phyloP scores from a whole-genome alignment of 768 basidiomycete species.

The Tremella fuciformis region DNA sequence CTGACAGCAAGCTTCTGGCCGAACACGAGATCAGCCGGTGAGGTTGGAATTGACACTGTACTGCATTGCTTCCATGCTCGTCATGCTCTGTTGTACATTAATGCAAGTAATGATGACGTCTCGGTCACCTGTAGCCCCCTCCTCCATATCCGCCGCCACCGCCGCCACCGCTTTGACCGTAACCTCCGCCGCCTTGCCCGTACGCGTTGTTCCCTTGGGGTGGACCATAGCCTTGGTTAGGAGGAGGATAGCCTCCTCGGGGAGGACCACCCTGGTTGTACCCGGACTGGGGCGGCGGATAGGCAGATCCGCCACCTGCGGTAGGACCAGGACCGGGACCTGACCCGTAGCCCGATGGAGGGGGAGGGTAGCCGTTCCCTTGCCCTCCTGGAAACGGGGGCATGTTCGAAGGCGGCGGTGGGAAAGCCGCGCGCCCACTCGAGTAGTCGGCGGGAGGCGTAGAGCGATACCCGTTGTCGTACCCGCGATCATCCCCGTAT shows the following conservation, averaged over 20 bases:
- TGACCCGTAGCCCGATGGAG: slow-evolving; percentile 4
- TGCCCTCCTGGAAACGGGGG: not conserved
- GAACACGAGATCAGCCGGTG: slow-evolving; percentile 69
- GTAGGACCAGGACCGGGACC: slow-evolving; percentile 3
- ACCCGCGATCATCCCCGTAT: not conserved
- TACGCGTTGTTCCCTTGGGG: slow-evolving; percentile 1
- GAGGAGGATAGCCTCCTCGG: slow-evolving; percentile 13
- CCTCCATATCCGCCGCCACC: slow-evolving; percentile 6
- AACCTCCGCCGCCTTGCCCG: slow-evolving; percentile 12
- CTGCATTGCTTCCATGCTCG: slow-evolving; percentile 5
- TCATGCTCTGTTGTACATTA: slow-evolving; percentile 15
- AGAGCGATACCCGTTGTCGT: not conserved
- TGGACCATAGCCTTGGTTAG: slow-evolving; percentile 10
- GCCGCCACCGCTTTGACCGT: slow-evolving; percentile 15
- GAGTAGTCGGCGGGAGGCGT: not conserved
- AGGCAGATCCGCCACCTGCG: slow-evolving; percentile 4
- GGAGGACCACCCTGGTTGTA: slow-evolving; percentile 3
- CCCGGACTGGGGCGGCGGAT: slow-evolving; percentile 12
- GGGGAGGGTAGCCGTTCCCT: slow-evolving; percentile 3
- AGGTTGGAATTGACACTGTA: not conserved
- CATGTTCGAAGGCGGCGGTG: not conserved
- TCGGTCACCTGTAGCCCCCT: slow-evolving; percentile 2
- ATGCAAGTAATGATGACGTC: slow-evolving; percentile 4
- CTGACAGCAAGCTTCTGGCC: slow-evolving; percentile 66
- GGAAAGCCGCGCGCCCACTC: not conserved